Conservation (phyloP, 441 rosid genomes). For the Hypseocharis bilobata region DNA sequence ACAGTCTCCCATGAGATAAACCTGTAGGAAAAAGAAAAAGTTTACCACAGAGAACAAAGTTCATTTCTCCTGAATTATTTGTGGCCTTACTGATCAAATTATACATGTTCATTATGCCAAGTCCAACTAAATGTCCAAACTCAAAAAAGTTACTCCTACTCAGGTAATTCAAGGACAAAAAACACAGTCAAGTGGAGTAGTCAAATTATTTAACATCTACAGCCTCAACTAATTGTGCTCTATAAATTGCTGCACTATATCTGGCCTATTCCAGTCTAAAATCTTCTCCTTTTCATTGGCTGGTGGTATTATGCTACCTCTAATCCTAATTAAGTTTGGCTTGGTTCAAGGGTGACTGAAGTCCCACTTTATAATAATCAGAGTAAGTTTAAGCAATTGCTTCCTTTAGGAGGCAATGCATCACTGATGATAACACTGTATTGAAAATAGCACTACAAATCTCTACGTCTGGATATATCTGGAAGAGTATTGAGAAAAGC, state of each 20-base stretch:
- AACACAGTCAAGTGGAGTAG: background rate
- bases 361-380: background rate
- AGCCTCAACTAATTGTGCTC: background rate
- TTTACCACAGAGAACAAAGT: slow-evolving; percentile 9
- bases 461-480: background rate
- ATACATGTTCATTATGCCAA: background rate
- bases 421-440: background rate
- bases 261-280: background rate
- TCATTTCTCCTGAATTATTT: background rate
- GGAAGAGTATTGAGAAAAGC: background rate
- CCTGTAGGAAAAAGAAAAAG: slow-evolving; percentile 40
- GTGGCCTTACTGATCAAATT: background rate
- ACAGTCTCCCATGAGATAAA: slow-evolving; percentile 61
- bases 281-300: background rate
- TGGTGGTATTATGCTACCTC: background rate
- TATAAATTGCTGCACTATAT: background rate
- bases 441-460: background rate
- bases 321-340: background rate
- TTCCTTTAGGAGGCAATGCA: background rate
- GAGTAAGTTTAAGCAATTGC: slow-evolving; percentile 8
- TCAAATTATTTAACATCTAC: slow-evolving; percentile 15
- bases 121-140: background rate
- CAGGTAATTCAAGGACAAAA: background rate
- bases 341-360: background rate
- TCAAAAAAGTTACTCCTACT: background rate